phyloP scores from a whole-genome alignment of 495 filamentous ascomycete genomes.

The Venustampulla echinocandica region DNA sequence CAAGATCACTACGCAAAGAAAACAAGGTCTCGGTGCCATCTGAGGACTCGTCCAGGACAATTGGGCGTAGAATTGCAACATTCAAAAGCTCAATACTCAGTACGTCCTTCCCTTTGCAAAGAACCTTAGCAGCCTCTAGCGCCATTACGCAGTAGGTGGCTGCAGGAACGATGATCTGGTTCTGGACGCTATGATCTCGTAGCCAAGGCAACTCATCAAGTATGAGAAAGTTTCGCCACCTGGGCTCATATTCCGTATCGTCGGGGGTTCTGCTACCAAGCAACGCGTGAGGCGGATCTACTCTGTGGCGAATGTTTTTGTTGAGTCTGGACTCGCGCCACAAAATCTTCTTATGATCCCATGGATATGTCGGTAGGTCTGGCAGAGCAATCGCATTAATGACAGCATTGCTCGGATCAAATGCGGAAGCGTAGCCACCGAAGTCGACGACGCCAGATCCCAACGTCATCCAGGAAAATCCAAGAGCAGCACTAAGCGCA shows the following conservation, averaged over 20 bases:
- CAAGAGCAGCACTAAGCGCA: conserved; percentile 27
- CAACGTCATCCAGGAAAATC: conserved; percentile 23
- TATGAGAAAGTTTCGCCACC: conserved; percentile 28
- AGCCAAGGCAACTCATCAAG: conserved; percentile 15
- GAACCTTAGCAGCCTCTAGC: conserved; percentile 20
- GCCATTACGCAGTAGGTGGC: conserved; percentile 38
- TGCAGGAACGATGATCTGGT: conserved; percentile 20
- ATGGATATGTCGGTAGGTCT: conserved; percentile 30
- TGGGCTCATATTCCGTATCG: conserved; percentile 23
- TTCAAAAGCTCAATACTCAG: conserved; percentile 10
- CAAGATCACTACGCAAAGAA: not conserved
- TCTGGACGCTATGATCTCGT: conserved; percentile 15
- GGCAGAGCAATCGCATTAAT: not conserved
- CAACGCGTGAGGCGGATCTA: conserved; percentile 25
- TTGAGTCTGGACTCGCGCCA: conserved; percentile 30
- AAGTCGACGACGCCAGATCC: conserved; percentile 32
- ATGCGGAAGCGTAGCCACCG: conserved; percentile 35
- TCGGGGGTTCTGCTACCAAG: conserved; percentile 22
- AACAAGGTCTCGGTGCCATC: conserved; percentile 10
- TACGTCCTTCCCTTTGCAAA: not conserved
- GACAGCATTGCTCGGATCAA: not conserved
- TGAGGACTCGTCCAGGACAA: conserved; percentile 27
- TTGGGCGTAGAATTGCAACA: conserved; percentile 14
- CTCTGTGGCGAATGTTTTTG: conserved; percentile 23
- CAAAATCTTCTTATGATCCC: conserved; percentile 21